phyloP scores from a whole-genome alignment of 352 stramenopile species.

The Pythium monospermum region DNA sequence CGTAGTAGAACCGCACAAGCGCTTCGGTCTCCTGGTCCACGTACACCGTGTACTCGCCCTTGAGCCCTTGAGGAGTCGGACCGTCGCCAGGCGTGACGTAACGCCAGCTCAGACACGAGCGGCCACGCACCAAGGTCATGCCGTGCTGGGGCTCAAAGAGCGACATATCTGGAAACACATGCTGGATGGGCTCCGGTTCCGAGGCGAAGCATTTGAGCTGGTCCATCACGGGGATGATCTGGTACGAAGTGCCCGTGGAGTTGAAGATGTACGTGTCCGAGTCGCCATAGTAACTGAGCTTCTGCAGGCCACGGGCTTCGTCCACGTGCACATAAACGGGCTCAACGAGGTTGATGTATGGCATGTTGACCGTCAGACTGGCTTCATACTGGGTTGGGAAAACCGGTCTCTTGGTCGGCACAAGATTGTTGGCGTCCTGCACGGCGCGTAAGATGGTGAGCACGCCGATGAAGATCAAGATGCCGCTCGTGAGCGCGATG shows the following conservation, averaged over 20 bases:
- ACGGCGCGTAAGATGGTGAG: slow-evolving; percentile 79
- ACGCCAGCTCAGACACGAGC: slow-evolving; percentile 80
- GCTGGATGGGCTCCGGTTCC: slow-evolving; percentile 59
- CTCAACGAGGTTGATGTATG: slow-evolving; percentile 86
- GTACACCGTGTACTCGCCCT: slow-evolving; percentile 86
- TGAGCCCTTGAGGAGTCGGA: slow-evolving; percentile 52
- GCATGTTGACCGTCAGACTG: slow-evolving; percentile 84
- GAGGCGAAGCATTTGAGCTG: slow-evolving; percentile 71
- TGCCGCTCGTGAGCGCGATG: slow-evolving; percentile 65
- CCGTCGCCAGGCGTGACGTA: slow-evolving; percentile 54
- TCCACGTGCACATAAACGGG: slow-evolving; percentile 84
- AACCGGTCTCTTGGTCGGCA: slow-evolving; percentile 56
- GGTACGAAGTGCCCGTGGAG: slow-evolving; percentile 62
- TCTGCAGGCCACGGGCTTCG: slow-evolving; percentile 63
- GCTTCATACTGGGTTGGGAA: slow-evolving; percentile 86
- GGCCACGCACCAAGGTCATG: slow-evolving; percentile 62
- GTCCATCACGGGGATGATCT: slow-evolving; percentile 78
- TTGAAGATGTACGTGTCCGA: slow-evolving; percentile 89
- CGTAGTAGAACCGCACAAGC: slow-evolving; percentile 83
- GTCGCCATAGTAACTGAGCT: slow-evolving; percentile 86
- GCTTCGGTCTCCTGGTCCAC: slow-evolving; percentile 70
- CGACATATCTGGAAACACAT: slow-evolving; percentile 81
- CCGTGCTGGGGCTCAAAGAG: slow-evolving; percentile 83
- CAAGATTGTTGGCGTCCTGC: slow-evolving; percentile 67
- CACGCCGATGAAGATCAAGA: slow-evolving; percentile 76